Percentiles rank a stretch among this genome's conserved stretches.
Conservation (phyloP, 2,329 filamentous ascomycete species). For the Dactylellina haptotyla region DNA sequence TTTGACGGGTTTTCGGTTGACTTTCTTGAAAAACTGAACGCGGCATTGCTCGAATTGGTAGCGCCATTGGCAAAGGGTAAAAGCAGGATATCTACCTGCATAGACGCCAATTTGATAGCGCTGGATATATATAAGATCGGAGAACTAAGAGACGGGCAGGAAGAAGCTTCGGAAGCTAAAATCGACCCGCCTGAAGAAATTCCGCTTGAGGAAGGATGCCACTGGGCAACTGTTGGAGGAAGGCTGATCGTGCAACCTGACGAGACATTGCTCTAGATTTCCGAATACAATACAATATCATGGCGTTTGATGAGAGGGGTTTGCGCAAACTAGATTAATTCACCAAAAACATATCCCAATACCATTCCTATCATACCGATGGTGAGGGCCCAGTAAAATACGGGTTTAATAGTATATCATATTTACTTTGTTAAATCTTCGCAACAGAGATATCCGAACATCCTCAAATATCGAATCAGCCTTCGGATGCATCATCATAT, state of each 20-base stretch:
- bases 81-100: background rate
- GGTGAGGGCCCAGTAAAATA: no score
- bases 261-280: slow-evolving; percentile 4
- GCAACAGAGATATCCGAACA: no score
- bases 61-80: background rate
- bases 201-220: background rate
- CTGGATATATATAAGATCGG: background rate
- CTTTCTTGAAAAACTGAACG: background rate
- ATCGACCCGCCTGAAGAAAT: background rate
- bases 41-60: background rate
- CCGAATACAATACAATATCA: no score
- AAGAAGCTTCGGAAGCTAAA: background rate
- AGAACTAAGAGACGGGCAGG: background rate
- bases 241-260: slow-evolving; percentile 16
- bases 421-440: no score
- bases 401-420: no score
- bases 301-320: no score
- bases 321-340: no score
- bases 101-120: background rate
- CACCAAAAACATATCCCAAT: no score
- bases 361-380: no score
- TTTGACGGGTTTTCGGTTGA: no score
- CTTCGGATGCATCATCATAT: no score
- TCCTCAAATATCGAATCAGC: no score
- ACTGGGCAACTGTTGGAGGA: slow-evolving; percentile 4